Conservation (phyloP, 176 grass and related monocot genomes). For the Secale cereale region DNA sequence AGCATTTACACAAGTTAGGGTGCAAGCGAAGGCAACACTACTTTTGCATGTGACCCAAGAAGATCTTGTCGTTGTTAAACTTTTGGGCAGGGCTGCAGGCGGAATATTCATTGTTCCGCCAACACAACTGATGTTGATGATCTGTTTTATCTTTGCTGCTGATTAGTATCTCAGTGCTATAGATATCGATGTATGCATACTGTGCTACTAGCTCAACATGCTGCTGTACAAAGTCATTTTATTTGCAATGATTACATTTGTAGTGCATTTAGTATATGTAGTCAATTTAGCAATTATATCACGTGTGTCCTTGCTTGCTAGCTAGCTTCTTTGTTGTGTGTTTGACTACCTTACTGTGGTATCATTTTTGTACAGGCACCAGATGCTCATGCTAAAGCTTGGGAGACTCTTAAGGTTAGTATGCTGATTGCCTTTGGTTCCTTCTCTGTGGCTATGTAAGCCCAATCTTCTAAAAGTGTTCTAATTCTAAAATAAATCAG, state of each 20-base stretch:
- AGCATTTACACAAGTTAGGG: neutral
- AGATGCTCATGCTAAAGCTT: constrained; percentile 73
- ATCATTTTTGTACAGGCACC: constrained; percentile 52
- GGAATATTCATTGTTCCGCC: neutral
- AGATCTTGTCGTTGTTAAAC: neutral
- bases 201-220: neutral
- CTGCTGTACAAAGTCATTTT: neutral
- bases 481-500: constrained; percentile 37
- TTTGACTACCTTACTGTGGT: neutral
- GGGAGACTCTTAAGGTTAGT: constrained; percentile 82
- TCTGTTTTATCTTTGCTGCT: neutral
- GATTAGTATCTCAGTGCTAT: neutral
- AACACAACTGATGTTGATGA: neutral
- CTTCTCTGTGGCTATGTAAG: constrained; percentile 5
- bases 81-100: neutral
- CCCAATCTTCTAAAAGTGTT: neutral
- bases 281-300: neutral
- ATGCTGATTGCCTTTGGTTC: neutral
- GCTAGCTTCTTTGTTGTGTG: constrained; percentile 10
- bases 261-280: neutral
- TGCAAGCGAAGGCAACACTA: neutral
- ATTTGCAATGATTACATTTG: neutral
- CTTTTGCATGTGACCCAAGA: neutral
- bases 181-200: neutral
- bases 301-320: neutral